Base-by-base conservation (phyloP, 768 basidiomycete species). In the Hericium alpestre region DNA sequence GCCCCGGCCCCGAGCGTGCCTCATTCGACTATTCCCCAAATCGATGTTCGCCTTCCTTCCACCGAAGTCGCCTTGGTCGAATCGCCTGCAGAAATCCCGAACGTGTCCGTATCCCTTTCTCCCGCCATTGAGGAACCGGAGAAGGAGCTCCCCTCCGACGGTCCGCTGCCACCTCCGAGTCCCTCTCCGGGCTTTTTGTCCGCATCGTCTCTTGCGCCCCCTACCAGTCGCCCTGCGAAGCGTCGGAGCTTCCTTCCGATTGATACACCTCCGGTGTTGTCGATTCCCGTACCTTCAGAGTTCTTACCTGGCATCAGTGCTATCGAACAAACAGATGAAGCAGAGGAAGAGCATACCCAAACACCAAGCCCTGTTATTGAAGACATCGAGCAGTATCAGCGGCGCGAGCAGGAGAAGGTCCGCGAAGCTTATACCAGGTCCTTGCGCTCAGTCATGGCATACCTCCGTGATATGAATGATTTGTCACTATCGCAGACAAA, bases 391-490 rank as follows among this genome's bases (percentile, higher is more conserved):
- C 76, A 79, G 51, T 70, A 73, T 54, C 67, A 77, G 55, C 80
- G 81, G 39, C 79, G 78, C 55, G 87, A 90, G 71, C 85, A 86
- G 68, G 87, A 88, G 59, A 76, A 83, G 37, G 79, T 76, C 16
- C 77, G 82, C 32, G 87, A 90, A 65, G 77, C 82, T 32, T 86
- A 87, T 67, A 83, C 81, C 64, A 79, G 88, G 47, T 93, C 91
- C 37, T 76, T 99, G 54, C 82, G 90, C 56, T 88, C 90, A 10
- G 83, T 99, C 16, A 94, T 98, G 87, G 91, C 93, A 7, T 99
- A 98, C 70, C 79, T 99, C 18, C 84, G 84, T 64, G 96, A 99
- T 65, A 87, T 99, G 83, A 87, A 93, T 66, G 96, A 99, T 66
- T 76, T 99, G 32, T 85, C 84, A 16, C 70, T 83, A 62, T 79